Base-by-base conservation (phyloP, 2,329 filamentous ascomycete species). In the Colletotrichum magnum region DNA sequence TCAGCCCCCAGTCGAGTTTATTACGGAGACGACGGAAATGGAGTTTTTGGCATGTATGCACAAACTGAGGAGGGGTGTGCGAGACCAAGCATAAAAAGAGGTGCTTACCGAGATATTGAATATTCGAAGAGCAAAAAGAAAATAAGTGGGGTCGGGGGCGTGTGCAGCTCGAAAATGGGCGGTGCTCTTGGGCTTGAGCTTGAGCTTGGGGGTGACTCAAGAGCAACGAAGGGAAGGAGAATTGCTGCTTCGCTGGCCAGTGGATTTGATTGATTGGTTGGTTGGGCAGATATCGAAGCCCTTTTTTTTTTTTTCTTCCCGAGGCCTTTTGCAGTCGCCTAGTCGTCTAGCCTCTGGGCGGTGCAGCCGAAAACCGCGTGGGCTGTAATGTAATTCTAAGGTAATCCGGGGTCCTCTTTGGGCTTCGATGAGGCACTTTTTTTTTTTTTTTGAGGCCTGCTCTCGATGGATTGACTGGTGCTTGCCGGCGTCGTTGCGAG, bases 391-490 rank as follows among this genome's bases (percentile, higher is more conserved):
- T 51, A 65, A 59, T 69, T 24, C 21, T 32, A 4, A 43, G 57
- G 63, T 56, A 43, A 56, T 48, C 12, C 28, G 21, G n/a, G 32
- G 32, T 36, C 32, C 32, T 53, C 39, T 58, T 48, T 54, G 47
- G 21, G 59, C 36, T 54, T 54, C 39, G 59, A 62, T 45, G 28
- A 24, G 58, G 41, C 13, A 43, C 6, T 59, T 56, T 24, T 24
- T 56, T 32, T 59, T 56, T 24, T 24, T 56, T 32, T 56, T 32
- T 52, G 66, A 69, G 62, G 66, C 66, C 62, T 69, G 66, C 66
- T 69, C 62, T 45, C 32, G 43, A 18, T 24, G 16, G 48, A 24
- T 39, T 36, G 51, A 21, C 48, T 53, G 58, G 53, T 48, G 58
- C 36, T 50, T 61, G 58, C 36, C 45, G 36, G 50, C 41, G 28